Base-by-base conservation (phyloP, 768 basidiomycete species). In the Pisolithus orientalis region DNA sequence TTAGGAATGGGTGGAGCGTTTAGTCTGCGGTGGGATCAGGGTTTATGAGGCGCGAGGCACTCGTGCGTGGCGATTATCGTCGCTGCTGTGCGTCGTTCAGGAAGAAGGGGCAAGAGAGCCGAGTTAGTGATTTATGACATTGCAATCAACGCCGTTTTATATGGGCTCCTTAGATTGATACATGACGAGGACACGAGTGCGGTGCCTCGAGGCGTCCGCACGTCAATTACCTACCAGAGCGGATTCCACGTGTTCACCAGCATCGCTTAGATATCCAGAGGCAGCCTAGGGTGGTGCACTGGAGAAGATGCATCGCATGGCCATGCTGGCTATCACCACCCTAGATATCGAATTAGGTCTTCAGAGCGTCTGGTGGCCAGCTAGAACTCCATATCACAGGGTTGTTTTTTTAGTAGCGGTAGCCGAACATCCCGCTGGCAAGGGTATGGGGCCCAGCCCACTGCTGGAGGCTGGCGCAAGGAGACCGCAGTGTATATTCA, bases 151-250 rank as follows among this genome's bases (percentile, higher is more conserved):
- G 65, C 57, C 59, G 65, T 64, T 45, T 66, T 68, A 67, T 69
- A 69, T 57, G 44, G 52, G 39, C 43, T 59, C 52, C 54, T 55
- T 32, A 54, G 52, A 52, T 53, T 54, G 48, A 59, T 54, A 47
- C 57, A 65, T 56, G 61, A 58, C 57, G 59, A 55, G 45, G 47
- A 39, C 62, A 62, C 58, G 63, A 52, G 65, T 58, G 57, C 27
- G 49, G 34, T n/a, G 59, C 66, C 67, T 69, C 62, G 67, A 65
- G 66, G 66, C 60, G 38, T 62, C 65, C 62, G 49, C 61, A 39
- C 65, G 58, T 40, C 55, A 43, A 28, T 45, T 46, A 47, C 50
- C 39, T 49, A 47, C 43, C 47, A 47, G 50, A 52, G 47, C 57
- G 39, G 51, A 50, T 44, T 38, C 52, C 66, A 68, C 65, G 61